A percentile compares a stretch with the other conserved stretches of the same genome.
Conservation (phyloP, 257 asterid genomes). For the Scutellaria minor region DNA sequence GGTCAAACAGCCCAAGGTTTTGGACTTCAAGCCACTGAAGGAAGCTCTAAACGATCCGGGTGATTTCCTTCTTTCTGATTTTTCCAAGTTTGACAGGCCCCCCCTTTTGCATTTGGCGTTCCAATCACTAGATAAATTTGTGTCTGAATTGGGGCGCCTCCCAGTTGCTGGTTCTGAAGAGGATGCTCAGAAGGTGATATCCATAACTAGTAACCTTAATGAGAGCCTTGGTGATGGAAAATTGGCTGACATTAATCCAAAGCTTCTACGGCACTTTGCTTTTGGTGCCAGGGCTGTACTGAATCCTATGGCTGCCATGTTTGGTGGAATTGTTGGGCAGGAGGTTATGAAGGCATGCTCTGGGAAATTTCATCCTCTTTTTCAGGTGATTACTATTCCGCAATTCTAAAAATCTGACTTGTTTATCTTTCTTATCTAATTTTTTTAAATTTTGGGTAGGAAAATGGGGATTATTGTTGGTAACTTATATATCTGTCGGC, state of each 20-base stretch:
- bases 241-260: constrained; percentile 71
- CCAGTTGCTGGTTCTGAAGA: constrained; percentile 93
- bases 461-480: constrained; percentile 4
- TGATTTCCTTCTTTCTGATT: constrained; percentile 89
- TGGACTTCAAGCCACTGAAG: constrained; percentile 80
- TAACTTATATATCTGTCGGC: constrained; percentile 5
- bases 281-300: constrained; percentile 91
- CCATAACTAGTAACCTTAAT: constrained; percentile 64
- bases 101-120: constrained; percentile 93
- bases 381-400: constrained; percentile 58
- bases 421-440: neutral
- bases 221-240: constrained; percentile 68
- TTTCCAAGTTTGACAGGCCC: constrained; percentile 90
- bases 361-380: constrained; percentile 92
- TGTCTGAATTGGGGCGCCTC: constrained; percentile 62
- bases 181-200: constrained; percentile 78
- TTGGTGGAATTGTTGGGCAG: constrained; percentile 97
- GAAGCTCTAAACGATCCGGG: constrained; percentile 86
- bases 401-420: constrained; percentile 7
- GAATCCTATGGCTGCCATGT: constrained; percentile 98
- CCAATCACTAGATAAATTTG: constrained; percentile 77
- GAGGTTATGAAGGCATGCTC: constrained; percentile 98
- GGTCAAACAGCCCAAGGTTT: constrained; percentile 85
- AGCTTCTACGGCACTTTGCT: constrained; percentile 73
- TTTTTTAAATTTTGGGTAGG: neutral